Percentiles rank a stretch among this genome's conserved stretches.
These are phyloP conservation scores for Podospora tetraspora DNA, from an alignment of 495 filamentous ascomycete species.

Conservation along the genomic window DNA sequence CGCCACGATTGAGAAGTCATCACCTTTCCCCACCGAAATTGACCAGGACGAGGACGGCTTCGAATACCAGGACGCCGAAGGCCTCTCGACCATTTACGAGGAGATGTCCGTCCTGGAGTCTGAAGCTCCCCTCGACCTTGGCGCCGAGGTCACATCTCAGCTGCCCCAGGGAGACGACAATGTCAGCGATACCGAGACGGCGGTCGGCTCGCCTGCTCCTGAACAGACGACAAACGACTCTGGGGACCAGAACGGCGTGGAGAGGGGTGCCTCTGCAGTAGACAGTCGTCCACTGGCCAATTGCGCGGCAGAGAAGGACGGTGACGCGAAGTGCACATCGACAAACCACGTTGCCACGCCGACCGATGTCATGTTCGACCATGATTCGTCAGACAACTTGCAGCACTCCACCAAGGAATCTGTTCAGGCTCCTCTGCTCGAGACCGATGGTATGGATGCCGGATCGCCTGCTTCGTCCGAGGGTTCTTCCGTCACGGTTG, in stretches of 20 bases:
- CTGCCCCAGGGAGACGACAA: background rate
- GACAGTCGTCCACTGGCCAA: conserved; percentile 1
- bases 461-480: background rate
- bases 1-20: background rate
- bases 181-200: background rate
- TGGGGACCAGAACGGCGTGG: background rate
- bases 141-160: background rate
- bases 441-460: background rate
- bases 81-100: conserved; percentile 29
- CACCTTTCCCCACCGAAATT: background rate
- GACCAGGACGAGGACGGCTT: conserved; percentile 12
- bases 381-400: conserved; percentile 18
- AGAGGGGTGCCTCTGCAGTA: background rate
- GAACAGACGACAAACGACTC: background rate
- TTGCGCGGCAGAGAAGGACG: background rate
- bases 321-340: background rate
- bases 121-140: background rate
- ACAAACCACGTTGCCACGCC: conserved; percentile 16
- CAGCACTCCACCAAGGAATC: background rate
- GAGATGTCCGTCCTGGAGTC: conserved; percentile 16
- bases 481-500: conserved; percentile 6
- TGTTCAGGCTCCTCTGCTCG: background rate
- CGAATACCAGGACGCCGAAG: conserved; percentile 22
- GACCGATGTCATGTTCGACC: conserved; percentile 13
- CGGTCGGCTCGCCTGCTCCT: background rate